Conservation (phyloP, 306 rosid genomes). For the Fragaria vesca region DNA sequence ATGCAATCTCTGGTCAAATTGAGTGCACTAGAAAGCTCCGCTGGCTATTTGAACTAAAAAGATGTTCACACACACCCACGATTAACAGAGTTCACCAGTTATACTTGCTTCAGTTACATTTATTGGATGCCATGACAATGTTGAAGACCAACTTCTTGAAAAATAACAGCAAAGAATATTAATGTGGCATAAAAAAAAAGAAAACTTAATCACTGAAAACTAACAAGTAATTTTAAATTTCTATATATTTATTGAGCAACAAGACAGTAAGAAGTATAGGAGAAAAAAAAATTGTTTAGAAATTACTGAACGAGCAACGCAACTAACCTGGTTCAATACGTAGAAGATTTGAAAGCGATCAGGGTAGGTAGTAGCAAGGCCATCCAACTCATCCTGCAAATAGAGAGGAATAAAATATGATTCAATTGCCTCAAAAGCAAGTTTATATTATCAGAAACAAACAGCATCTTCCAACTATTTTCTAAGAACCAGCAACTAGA, state of each 20-base stretch:
- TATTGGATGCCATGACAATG: background rate
- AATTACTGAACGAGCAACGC: conserved; percentile 21
- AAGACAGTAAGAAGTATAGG: background rate
- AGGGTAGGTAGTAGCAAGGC: conserved; percentile 63
- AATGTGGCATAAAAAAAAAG: background rate
- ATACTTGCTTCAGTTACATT: background rate
- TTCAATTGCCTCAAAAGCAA: conserved; percentile 6
- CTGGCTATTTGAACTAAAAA: background rate
- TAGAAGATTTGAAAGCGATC: conserved; percentile 68
- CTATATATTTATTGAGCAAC: no score
- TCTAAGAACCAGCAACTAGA: background rate
- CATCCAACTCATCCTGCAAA: conserved; percentile 83
- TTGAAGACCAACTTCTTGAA: background rate
- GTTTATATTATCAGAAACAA: background rate
- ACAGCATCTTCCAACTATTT: background rate
- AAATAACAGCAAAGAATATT: background rate
- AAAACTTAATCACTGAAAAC: background rate
- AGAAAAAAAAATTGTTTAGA: background rate
- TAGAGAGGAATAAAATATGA: background rate
- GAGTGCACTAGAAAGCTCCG: background rate
- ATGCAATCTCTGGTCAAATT: no score
- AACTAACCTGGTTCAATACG: conserved; percentile 81
- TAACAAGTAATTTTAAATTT: background rate
- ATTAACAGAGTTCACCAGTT: background rate
- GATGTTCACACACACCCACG: background rate